Conservation (phyloP, 2,329 filamentous ascomycete species). For the Penicillium sp. region DNA sequence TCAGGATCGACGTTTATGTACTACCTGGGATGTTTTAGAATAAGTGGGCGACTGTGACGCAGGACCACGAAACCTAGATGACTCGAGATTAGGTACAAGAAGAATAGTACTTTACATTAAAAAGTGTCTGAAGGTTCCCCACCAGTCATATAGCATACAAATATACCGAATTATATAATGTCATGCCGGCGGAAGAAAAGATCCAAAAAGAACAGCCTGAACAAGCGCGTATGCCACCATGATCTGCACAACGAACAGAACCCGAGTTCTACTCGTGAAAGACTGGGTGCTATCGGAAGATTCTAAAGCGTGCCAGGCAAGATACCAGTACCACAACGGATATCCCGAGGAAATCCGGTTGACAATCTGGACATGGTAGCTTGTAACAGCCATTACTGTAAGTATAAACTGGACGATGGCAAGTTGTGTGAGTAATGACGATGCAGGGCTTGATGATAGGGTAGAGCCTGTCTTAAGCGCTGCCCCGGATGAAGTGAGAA, state of each 20-base stretch:
- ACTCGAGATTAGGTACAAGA: too few species aligned
- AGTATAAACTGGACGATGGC: constrained; percentile 76
- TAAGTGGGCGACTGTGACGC: neutral
- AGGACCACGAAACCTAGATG: too few species aligned
- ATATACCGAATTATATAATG: neutral
- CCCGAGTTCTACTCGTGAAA: constrained; percentile 25
- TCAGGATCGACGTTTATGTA: neutral
- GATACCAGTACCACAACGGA: constrained; percentile 85
- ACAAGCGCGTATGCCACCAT: constrained; percentile 83
- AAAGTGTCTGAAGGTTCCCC: too few species aligned
- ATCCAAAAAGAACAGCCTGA: constrained; percentile 83
- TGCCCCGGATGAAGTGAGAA: constrained; percentile 29
- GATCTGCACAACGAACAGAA: constrained; percentile 59
- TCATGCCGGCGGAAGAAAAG: constrained; percentile 87
- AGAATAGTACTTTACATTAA: too few species aligned
- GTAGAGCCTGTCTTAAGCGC: constrained; percentile 17
- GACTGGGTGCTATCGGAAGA: constrained; percentile 21
- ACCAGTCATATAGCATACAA: neutral
- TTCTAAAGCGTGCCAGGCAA: constrained; percentile 57
- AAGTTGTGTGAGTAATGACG: constrained; percentile 56
- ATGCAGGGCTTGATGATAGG: constrained; percentile 26
- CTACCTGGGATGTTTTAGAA: neutral
- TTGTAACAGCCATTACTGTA: constrained; percentile 72
- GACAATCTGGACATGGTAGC: constrained; percentile 93
- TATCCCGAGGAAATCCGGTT: constrained; percentile 87